Evolutionary conservation across 257 asterid genomes (phyloP), one percentile per base, ranked within the genome.

Genomic region (Euphrasia confusa): DNA sequence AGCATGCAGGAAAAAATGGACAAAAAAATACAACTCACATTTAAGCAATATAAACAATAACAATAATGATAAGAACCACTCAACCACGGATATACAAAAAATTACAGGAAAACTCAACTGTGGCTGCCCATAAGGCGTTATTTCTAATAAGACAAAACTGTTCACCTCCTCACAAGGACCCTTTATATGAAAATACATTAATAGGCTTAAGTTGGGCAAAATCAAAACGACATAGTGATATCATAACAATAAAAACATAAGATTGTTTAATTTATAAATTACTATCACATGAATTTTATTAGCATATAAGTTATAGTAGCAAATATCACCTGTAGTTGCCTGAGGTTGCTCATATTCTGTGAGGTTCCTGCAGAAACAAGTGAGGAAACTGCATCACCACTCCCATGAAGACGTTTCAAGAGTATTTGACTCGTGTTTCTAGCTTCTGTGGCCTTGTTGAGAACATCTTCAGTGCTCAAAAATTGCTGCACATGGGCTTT

Each of bases 401-500:
- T 83, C 77, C 99, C 99, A 71, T 89, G 84, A 56, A 93, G 84
- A 52, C 94, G 96, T 74, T 85, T 85, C 72, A 93, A 72, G 75
- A 93, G 96, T 47, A 75, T 75, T 67, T 83, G 89, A 65, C 84
- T 87, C 88, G 71, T 64, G 57, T 87, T 87, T 79, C 82, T 87
- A 64, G 99, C 96, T 84, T 93, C 99, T 59, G 97, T 80, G 60
- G 97, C 99, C 84, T 85, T 87, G 82, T 93, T 93, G 64, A 93
- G 87, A 37, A 92, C 85, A 78, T 89, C 99, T 89, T 93, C 99
- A 10, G 99, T 89, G 45, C 92, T 95, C 81, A 93, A 74, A 79
- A 93, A 93, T 81, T 93, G 99, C 70, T 89, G 97, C 66, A 89
- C 96, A 64, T 93, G 99, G 66, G 97, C 97, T 83, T 93, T 93